These are phyloP conservation scores for Naumovozyma castellii DNA, from an alignment of 805 yeast genomes.

Conservation along the genomic window DNA sequence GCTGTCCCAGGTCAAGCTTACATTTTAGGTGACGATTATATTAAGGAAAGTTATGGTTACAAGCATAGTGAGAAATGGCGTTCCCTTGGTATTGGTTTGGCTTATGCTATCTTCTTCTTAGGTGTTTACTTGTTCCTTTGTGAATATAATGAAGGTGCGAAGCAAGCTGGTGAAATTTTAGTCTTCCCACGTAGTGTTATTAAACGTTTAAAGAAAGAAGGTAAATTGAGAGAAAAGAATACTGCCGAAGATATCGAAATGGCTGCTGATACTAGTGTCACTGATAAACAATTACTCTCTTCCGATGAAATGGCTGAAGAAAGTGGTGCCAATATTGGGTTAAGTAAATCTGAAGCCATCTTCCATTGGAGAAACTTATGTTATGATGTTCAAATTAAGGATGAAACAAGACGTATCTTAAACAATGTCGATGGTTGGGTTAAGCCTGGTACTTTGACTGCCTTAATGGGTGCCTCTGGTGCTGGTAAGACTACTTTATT, in stretches of 20 bases:
- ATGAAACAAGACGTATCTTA: constrained; percentile 51
- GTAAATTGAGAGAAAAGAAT: constrained; percentile 5
- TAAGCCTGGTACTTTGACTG: constrained; percentile 73
- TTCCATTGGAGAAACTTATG: constrained; percentile 74
- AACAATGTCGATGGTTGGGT: constrained; percentile 73
- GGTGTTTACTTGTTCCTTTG: constrained; percentile 38
- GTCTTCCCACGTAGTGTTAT: constrained; percentile 43
- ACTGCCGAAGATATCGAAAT: constrained; percentile 8
- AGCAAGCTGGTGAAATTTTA: constrained; percentile 54
- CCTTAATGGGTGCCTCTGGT: constrained; percentile 70
- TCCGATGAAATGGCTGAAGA: constrained; percentile 7
- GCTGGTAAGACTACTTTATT: constrained; percentile 73
- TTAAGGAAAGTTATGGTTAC: constrained; percentile 35
- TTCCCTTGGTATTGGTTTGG: constrained; percentile 48
- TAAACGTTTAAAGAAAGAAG: constrained; percentile 36
- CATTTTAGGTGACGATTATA: constrained; percentile 42
- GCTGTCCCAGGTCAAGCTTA: constrained; percentile 36
- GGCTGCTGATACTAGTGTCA: constrained; percentile 7
- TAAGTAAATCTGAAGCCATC: constrained; percentile 35
- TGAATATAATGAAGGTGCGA: constrained; percentile 44
- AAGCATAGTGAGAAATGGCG: constrained; percentile 44
- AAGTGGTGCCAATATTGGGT: constrained; percentile 13
- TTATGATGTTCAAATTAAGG: constrained; percentile 57
- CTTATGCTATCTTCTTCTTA: constrained; percentile 44
- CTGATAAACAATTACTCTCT: constrained; percentile 19